phyloP scores from a whole-genome alignment of 495 filamentous ascomycete genomes.

The Tuber melanosporum region DNA sequence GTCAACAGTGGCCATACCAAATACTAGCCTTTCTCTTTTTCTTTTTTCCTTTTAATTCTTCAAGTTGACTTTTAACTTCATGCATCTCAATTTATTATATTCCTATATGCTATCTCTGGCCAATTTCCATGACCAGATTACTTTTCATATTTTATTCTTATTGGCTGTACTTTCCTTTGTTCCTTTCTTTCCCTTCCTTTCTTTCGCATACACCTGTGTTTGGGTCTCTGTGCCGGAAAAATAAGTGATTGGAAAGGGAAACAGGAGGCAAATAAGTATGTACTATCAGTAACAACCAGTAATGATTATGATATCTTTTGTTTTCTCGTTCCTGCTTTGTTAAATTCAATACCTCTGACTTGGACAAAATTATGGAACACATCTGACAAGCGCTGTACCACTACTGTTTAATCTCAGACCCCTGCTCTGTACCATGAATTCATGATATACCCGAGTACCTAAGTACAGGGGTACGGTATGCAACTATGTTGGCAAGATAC shows the following conservation, averaged over 20 bases:
- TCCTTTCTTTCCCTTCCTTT: no score
- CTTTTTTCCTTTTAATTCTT: background rate
- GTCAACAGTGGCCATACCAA: no score
- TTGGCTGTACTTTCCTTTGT: background rate
- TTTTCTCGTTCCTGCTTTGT: background rate
- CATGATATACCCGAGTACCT: background rate
- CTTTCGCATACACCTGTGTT: no score
- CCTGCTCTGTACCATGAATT: background rate
- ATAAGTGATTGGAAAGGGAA: background rate
- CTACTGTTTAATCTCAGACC: background rate
- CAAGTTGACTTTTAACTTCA: no score
- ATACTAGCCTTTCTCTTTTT: background rate
- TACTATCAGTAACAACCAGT: background rate
- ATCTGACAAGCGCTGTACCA: background rate
- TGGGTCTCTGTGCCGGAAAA: no score
- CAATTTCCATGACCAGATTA: no score
- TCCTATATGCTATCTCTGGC: no score
- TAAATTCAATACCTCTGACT: background rate
- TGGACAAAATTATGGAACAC: no score
- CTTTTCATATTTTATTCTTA: background rate
- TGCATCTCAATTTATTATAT: no score
- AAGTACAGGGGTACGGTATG: no score
- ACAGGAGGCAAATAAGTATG: background rate
- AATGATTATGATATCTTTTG: background rate
- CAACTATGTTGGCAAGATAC: no score